Evolutionary conservation across 2,329 filamentous ascomycete species (phyloP), one percentile per base, ranked within the genome.

Genomic region (Celoporthe dispersa): DNA sequence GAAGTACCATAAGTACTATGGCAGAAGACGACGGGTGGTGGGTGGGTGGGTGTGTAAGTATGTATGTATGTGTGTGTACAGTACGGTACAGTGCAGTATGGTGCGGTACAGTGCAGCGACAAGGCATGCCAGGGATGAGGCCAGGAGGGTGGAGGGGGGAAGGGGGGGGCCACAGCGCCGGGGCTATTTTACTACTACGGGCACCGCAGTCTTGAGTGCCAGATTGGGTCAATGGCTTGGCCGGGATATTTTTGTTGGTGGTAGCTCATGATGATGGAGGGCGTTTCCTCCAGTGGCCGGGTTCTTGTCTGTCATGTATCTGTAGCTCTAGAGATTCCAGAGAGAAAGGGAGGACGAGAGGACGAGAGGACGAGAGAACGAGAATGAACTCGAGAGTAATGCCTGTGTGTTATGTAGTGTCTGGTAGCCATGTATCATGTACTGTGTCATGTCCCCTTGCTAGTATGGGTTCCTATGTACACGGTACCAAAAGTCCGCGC

Each of bases 131-230:
- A 35, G 31, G 31, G 57, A 37, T n/a, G 57, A 11, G n/a, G 53
- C n/a, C 37, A 39, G 35, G 51, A 28, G 44, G 44, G 28, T 9
- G 48, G 64, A 35, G 63, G 63, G 7, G 60, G 35, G 2, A 1
- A n/a, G n/a, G 60, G 37, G 60, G 60, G 37, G 37, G n/a, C 51
- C 51, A 48, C 64, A 44, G 64, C 64, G 64, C 64, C 64, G 53
- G 64, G 64, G 53, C 60, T 66, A 66, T 66, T 66, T 35, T 62
- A 28, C 33, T 62, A 28, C 33, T 57, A n/a, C 37, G 57, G 57
- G 22, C 33, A 31, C 57, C 22, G 57, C 31, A 60, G 57, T 37
- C 33, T 37, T 37, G 55, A 33, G 55, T 33, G 31, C 55, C 28
- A 60, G 28, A 33, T 31, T 59, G 31, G 28, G 55, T 22, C 28